Conservation (phyloP, 345 rosid genomes). For the Brassica juncea region DNA sequence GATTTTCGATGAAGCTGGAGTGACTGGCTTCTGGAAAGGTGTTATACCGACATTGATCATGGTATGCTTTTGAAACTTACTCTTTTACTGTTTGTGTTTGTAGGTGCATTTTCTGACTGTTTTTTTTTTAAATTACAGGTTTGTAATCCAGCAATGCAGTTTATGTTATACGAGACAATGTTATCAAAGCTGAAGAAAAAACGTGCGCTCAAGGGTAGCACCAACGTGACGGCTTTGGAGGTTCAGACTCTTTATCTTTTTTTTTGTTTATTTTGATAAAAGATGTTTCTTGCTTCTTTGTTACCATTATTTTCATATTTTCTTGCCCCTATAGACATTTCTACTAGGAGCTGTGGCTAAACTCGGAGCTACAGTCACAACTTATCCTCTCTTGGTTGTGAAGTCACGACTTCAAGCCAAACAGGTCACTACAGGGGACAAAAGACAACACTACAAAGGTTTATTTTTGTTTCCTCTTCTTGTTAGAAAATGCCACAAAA, state of each 20-base stretch:
- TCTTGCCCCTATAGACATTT: constrained; percentile 55
- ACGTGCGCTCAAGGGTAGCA: constrained; percentile 54
- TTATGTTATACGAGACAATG: constrained; percentile 96
- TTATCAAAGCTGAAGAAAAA: constrained; percentile 75
- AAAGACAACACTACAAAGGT: constrained; percentile 82
- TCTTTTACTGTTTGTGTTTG: background rate
- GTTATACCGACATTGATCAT: constrained; percentile 88
- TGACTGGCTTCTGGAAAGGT: constrained; percentile 95
- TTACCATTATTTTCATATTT: background rate
- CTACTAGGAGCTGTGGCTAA: constrained; percentile 96
- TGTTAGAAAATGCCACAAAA: background rate
- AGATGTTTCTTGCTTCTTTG: constrained; percentile 13
- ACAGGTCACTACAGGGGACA: constrained; percentile 69
- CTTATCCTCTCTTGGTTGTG: constrained; percentile 94
- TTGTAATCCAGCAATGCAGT: constrained; percentile 95
- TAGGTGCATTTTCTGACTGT: background rate
- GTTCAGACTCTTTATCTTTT: constrained; percentile 41
- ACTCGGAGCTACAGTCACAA: constrained; percentile 94
- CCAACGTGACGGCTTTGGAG: constrained; percentile 74
- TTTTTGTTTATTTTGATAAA: background rate
- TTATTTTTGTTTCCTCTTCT: background rate
- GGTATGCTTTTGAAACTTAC: constrained; percentile 48
- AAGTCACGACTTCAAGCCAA: constrained; percentile 97
- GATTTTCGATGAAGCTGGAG: constrained; percentile 80
- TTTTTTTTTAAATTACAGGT: constrained; percentile 48